Conservation (phyloP, 2,329 filamentous ascomycete species). For the Botrytis galanthina region DNA sequence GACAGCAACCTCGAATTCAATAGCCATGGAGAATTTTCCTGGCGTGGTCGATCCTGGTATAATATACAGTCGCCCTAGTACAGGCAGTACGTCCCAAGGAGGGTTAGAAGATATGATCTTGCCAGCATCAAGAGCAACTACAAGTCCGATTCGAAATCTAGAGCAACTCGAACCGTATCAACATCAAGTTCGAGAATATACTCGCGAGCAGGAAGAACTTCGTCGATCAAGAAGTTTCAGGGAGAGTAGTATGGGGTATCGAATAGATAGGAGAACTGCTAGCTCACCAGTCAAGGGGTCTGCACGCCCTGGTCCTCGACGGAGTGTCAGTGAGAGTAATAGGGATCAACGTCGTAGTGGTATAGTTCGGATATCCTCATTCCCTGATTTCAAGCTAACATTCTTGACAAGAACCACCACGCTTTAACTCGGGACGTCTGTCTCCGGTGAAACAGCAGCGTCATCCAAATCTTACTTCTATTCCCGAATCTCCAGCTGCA, state of each 20-base stretch:
- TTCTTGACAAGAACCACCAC: constrained; percentile 25
- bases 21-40: constrained; percentile 47
- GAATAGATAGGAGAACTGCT: constrained; percentile 32
- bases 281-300: constrained; percentile 38
- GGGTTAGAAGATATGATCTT: constrained; percentile 32
- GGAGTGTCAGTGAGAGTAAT: constrained; percentile 36
- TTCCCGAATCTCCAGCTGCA: constrained; percentile 50
- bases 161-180: constrained; percentile 36
- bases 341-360: constrained; percentile 31
- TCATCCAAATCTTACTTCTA: constrained; percentile 54
- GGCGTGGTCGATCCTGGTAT: constrained; percentile 59
- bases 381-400: constrained; percentile 22
- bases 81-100: constrained; percentile 24
- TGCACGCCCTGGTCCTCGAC: constrained; percentile 31
- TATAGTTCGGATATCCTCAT: constrained; percentile 19
- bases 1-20: constrained; percentile 49
- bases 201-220: constrained; percentile 36
- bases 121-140: constrained; percentile 33
- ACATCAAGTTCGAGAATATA: constrained; percentile 37
- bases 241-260: constrained; percentile 28
- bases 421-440: constrained; percentile 32
- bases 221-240: constrained; percentile 32
- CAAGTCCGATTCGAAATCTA: constrained; percentile 30
- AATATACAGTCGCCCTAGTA: constrained; percentile 49
- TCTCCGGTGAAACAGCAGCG: constrained; percentile 52